Evolutionary conservation across 2,329 filamentous ascomycete genomes (phyloP), one percentile per base, ranked within the genome.

Genomic region (Aureobasidium sp.): DNA sequence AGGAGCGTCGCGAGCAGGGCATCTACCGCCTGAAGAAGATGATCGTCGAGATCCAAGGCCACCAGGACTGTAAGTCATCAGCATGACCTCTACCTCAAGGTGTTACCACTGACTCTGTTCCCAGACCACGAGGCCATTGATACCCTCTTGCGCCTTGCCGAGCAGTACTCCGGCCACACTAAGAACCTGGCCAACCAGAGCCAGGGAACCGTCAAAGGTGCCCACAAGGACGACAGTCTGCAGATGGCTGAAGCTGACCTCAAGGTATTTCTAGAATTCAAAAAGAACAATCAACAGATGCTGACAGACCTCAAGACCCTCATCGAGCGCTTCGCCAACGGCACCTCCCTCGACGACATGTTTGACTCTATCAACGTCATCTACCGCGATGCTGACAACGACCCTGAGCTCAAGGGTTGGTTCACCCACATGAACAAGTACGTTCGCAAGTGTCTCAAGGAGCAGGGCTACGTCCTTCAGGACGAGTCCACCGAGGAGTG

Each of bases 21-120:
- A 87, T 97, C 69, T 96, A 86, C 83, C 89, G 94, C 41, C 77
- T 99, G 67, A 99, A 93, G 86, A 97, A 97, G 85, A 96, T 97
- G 89, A 79, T 99, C 42, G 86, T 97, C 49, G 94, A 99, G 76
- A 91, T 96, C 69, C 94, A 99, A 77, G 90, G 93, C 62, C 94
- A 97, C 71, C 85, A 90, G 63, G 93, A 99, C 70, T 99, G 83
- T 86, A 75, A 73, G 81, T 76, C 15, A n/a, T 29, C 8, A 15
- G 5, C 29, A 11, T 25, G 6, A 39, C 39, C 37, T 21, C 32
- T 39, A 13, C 21, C 21, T 21, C 2, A n/a, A 13, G 32, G 62
- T 27, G 49, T 54, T 55, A 15, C n/a, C 59, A 61, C 72, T 76
- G 65, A 76, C 66, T 44, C 37, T 13, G 30, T 49, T 15, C 29